Percentiles rank a stretch among this genome's conserved stretches.
Conservation (phyloP, 441 rosid species). For the Gossypium armourianum region DNA sequence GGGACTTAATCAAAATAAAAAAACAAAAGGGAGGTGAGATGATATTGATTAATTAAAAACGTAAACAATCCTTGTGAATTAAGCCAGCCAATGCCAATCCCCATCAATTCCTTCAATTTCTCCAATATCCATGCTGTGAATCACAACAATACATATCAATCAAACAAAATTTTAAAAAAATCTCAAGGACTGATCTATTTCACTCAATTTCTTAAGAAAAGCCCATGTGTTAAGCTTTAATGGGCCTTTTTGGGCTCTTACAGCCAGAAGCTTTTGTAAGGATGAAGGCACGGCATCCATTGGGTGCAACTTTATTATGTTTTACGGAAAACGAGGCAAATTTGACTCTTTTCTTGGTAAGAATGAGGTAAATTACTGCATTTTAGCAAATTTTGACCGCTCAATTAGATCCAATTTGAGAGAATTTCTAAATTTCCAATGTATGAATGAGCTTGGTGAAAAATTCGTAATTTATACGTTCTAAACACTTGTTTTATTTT, state of each 20-base stretch:
- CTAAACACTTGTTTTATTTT: neutral
- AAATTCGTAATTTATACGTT: neutral
- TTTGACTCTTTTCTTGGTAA: neutral
- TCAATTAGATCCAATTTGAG: neutral
- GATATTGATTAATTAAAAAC: slow-evolving; percentile 48
- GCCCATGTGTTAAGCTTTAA: neutral
- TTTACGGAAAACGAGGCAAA: neutral
- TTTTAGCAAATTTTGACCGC: neutral
- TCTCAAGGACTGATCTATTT: neutral
- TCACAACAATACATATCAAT: slow-evolving; percentile 19
- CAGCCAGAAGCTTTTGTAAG: neutral
- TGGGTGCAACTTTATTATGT: neutral
- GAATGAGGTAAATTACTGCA: neutral
- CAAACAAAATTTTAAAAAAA: neutral
- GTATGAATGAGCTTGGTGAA: neutral
- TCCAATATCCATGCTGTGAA: slow-evolving; percentile 73
- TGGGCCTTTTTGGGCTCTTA: neutral
- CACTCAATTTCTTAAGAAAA: neutral
- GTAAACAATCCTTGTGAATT: slow-evolving; percentile 54
- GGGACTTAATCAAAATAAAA: neutral
- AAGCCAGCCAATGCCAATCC: slow-evolving; percentile 79
- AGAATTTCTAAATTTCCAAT: neutral
- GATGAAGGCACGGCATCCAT: neutral
- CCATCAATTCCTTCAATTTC: slow-evolving; percentile 76
- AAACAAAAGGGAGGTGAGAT: neutral